phyloP scores from a whole-genome alignment of 805 yeast species.

The Metschnikowia picachoensis region DNA sequence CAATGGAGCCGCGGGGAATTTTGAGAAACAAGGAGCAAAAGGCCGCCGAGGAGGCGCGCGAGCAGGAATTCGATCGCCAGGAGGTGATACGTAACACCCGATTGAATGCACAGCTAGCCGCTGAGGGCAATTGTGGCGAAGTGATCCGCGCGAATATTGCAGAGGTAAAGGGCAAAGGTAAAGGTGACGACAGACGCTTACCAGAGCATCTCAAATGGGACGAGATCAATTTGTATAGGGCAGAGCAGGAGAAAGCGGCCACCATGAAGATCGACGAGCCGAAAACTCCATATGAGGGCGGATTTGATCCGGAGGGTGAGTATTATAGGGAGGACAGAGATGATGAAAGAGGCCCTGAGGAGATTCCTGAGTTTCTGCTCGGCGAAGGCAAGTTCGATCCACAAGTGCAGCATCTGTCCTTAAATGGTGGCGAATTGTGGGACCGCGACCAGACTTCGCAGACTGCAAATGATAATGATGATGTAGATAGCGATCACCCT shows the following conservation, averaged over 20 bases:
- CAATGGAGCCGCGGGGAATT: slow-evolving; percentile 40
- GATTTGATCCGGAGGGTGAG: slow-evolving; percentile 77
- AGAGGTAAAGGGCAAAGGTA: slow-evolving; percentile 27
- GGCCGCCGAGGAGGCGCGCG: slow-evolving; percentile 18
- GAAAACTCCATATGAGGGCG: slow-evolving; percentile 92
- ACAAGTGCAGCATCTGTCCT: slow-evolving; percentile 26
- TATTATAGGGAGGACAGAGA: slow-evolving; percentile 72
- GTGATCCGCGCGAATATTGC: slow-evolving; percentile 44
- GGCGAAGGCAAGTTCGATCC: slow-evolving; percentile 52
- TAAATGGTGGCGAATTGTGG: slow-evolving; percentile 40
- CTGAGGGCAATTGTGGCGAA: slow-evolving; percentile 40
- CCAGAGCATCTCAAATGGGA: slow-evolving; percentile 72
- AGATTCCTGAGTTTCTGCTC: slow-evolving; percentile 49
- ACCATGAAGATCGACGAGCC: slow-evolving; percentile 91
- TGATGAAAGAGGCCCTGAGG: slow-evolving; percentile 24
- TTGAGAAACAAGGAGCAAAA: slow-evolving; percentile 44
- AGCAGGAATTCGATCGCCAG: slow-evolving; percentile 48
- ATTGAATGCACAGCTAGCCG: slow-evolving; percentile 57
- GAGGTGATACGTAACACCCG: slow-evolving; percentile 78
- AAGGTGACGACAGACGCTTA: neutral
- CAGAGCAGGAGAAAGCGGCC: slow-evolving; percentile 69
- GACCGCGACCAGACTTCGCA: slow-evolving; percentile 23
- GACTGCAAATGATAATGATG: slow-evolving; percentile 28
- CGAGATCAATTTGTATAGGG: slow-evolving; percentile 64
- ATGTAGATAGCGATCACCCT: slow-evolving; percentile 34